Evolutionary conservation across 257 asterid species (phyloP).

Genomic region (Haberlea rhodopensis): DNA sequence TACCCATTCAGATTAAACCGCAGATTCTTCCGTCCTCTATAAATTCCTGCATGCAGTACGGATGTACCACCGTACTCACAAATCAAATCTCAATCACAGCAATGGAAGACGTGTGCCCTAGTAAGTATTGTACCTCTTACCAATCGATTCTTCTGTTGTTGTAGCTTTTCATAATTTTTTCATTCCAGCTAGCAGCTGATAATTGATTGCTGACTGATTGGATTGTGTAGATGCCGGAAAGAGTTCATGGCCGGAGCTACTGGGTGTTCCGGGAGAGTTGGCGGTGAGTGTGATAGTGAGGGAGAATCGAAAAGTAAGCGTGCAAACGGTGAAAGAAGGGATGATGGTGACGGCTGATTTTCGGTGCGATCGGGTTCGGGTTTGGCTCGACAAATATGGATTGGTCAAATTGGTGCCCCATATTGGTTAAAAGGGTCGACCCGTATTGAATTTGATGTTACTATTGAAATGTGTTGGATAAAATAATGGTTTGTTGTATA

Average conservation of each 20-base stretch:
- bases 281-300: constrained; percentile 15
- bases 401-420: constrained; percentile 29
- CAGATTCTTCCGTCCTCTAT: background rate
- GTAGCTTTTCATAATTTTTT: background rate
- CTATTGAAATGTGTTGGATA: background rate
- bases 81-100: background rate
- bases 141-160: too few species aligned
- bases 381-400: constrained; percentile 33
- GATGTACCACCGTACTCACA: background rate
- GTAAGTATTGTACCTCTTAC: constrained; percentile 17
- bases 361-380: constrained; percentile 34
- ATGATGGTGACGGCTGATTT: constrained; percentile 32
- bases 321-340: constrained; percentile 26
- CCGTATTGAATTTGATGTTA: background rate
- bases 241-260: constrained; percentile 31
- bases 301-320: constrained; percentile 24
- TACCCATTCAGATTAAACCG: background rate
- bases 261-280: constrained; percentile 19
- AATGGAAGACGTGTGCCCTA: constrained; percentile 29
- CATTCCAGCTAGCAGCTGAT: too few species aligned
- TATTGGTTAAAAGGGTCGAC: constrained; percentile 22
- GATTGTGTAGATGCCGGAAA: constrained; percentile 22
- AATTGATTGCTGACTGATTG: background rate
- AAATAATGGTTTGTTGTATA: background rate
- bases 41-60: background rate